Conservation (phyloP, 2,329 filamentous ascomycete genomes). For the Microcyclosporella mali region DNA sequence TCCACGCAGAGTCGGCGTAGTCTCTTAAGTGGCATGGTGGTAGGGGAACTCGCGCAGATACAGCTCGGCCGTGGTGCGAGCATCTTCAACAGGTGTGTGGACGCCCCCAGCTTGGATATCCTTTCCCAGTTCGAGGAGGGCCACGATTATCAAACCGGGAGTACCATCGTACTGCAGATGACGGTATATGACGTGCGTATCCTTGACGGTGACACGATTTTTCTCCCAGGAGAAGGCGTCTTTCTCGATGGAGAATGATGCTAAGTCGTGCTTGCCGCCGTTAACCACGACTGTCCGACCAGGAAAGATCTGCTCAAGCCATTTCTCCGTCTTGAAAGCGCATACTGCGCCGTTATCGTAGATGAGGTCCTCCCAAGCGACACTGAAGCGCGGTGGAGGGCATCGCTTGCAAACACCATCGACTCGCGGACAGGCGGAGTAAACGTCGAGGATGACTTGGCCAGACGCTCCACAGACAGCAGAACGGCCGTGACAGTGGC, state of each 20-base stretch:
- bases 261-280: constrained; percentile 7
- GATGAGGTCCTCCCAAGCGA: constrained; percentile 7
- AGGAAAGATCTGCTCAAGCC: constrained; percentile 8
- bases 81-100: constrained; percentile 9
- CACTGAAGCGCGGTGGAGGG: constrained; percentile 9
- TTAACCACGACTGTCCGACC: constrained; percentile 12
- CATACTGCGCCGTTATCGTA: constrained; percentile 11
- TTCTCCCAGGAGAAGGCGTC: constrained; percentile 5
- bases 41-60: constrained; percentile 6
- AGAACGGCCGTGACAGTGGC: constrained; percentile 13
- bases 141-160: constrained; percentile 1
- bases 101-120: constrained; percentile 3
- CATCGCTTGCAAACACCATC: not conserved
- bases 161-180: not conserved
- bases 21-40: constrained; percentile 6
- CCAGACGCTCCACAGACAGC: constrained; percentile 10
- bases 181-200: not conserved
- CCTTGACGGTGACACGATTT: not conserved
- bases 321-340: constrained; percentile 7
- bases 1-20: constrained; percentile 1
- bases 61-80: constrained; percentile 4
- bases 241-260: constrained; percentile 3
- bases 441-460: constrained; percentile 12
- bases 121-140: not conserved
- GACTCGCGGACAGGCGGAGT: constrained; percentile 7